phyloP scores from a whole-genome alignment of 768 basidiomycete genomes.

The Tylopilus sp. region DNA sequence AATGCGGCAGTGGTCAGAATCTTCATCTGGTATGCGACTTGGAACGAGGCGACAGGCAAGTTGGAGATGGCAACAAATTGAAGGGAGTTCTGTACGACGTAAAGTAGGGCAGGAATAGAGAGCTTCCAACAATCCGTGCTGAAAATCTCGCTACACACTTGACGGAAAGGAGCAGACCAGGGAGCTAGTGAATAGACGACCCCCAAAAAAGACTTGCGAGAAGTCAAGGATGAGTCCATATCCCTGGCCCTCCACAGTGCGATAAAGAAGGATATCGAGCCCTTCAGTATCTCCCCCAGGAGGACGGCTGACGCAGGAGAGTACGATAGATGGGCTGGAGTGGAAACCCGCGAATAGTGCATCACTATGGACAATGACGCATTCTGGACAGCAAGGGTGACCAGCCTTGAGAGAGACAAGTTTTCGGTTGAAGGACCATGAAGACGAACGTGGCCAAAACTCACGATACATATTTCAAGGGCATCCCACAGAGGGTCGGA shows the following conservation, averaged over 20 bases:
- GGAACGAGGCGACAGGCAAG: slow-evolving; percentile 94
- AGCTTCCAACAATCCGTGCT: slow-evolving; percentile 96
- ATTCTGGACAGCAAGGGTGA: slow-evolving; percentile 92
- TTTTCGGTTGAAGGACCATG: neutral
- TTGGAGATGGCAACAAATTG: slow-evolving; percentile 97
- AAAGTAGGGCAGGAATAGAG: slow-evolving; percentile 92
- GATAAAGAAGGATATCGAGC: slow-evolving; percentile 85
- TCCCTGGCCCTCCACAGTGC: slow-evolving; percentile 59
- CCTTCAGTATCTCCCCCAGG: slow-evolving; percentile 92
- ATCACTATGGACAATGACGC: slow-evolving; percentile 94
- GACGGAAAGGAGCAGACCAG: slow-evolving; percentile 48
- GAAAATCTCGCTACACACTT: slow-evolving; percentile 72
- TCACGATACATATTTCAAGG: slow-evolving; percentile 80
- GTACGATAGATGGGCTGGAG: slow-evolving; percentile 73
- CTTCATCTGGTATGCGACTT: slow-evolving; percentile 98
- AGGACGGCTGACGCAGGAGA: slow-evolving; percentile 94
- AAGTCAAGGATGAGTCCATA: slow-evolving; percentile 39
- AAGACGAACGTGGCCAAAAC: slow-evolving; percentile 32
- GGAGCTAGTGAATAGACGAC: slow-evolving; percentile 40
- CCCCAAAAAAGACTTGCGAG: slow-evolving; percentile 39
- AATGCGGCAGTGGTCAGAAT: slow-evolving; percentile 95
- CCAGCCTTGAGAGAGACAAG: slow-evolving; percentile 44
- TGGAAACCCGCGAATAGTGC: slow-evolving; percentile 96
- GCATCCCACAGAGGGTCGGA: slow-evolving; percentile 66
- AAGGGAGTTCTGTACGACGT: slow-evolving; percentile 93